These are phyloP conservation scores for Naumovozyma castellii DNA, from an alignment of 805 yeast genomes.

Conservation along the genomic window DNA sequence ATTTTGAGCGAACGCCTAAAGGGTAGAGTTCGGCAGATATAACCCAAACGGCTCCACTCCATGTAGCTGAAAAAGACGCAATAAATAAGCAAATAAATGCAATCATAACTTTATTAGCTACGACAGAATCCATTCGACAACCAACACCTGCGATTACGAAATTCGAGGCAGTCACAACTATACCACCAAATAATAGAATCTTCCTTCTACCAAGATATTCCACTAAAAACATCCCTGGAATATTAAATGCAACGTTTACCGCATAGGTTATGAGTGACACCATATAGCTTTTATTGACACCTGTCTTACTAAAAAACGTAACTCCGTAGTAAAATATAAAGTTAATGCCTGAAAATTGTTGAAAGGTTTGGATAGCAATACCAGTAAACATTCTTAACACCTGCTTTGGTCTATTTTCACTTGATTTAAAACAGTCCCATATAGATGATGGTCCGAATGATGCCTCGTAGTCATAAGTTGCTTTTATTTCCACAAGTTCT, in stretches of 20 bases:
- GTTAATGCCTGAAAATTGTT: conserved; percentile 86
- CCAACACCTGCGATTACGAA: conserved; percentile 63
- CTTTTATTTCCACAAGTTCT: conserved; percentile 67
- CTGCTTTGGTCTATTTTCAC: conserved; percentile 49
- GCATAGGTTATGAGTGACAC: conserved; percentile 71
- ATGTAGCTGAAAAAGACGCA: conserved; percentile 67
- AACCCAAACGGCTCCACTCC: conserved; percentile 86
- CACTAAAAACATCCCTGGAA: conserved; percentile 74
- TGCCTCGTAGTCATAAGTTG: conserved; percentile 60
- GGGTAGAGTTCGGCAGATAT: conserved; percentile 57
- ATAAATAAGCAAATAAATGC: conserved; percentile 64
- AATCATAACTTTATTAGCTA: conserved; percentile 44
- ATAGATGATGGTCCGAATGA: conserved; percentile 45
- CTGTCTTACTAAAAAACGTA: conserved; percentile 61
- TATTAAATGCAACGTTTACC: conserved; percentile 68
- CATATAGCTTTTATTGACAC: conserved; percentile 53
- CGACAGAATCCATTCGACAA: conserved; percentile 34
- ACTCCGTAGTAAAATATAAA: conserved; percentile 87
- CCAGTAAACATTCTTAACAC: conserved; percentile 54
- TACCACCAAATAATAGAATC: conserved; percentile 63
- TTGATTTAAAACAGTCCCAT: conserved; percentile 48
- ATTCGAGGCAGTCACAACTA: conserved; percentile 57
- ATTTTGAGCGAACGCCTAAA: conserved; percentile 64
- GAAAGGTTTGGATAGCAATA: conserved; percentile 60
- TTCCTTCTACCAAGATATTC: conserved; percentile 76